Base-by-base conservation (phyloP, 306 rosid species). In the Casuarina cunninghamiana region DNA sequence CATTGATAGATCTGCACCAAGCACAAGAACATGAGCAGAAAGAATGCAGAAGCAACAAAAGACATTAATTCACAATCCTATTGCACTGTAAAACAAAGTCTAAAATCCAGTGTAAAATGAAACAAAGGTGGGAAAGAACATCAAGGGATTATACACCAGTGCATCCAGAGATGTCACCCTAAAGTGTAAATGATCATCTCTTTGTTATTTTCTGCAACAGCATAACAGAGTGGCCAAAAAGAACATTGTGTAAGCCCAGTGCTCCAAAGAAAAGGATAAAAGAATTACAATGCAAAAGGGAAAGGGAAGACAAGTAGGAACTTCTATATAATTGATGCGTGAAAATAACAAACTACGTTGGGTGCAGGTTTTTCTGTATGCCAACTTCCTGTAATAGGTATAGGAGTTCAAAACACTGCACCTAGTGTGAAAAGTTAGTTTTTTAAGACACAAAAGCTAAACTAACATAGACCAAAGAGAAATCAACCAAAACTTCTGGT, bases 1-100 rank as follows among this genome's bases (percentile, higher is more conserved):
- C 71, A 83, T 51, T 66, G 92, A 88, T 43, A 84, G 41, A 80
- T 86, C 92, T 88, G 86, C 80, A 71, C 75, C 68, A 72, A 77
- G 77, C 57, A 81, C 81, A 54, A 73, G 71, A 72, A 58, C 60
- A 79, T 91, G 84, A 89, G 88, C 73, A 57, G 55, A 75, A 76
- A 74, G 77, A 83, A 53, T 72, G 81, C 57, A 58, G 73, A 76
- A 39, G 15, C 58, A 77, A 55, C 70, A 61, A 50, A 38, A 74
- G 63, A 9, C 4, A 41, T 43, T 8, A 60, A 48, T 41, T 61
- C 9, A 6, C 71, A 15, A 54, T 32, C 6, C 41, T 71, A 65
- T 70, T 68, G 74, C 53, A 61, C 54, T 75, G 39, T 53, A 51
- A 65, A 50, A 39, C 42, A 54, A 65, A 42, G 57, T 63, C 42